Evolutionary conservation across 1,284 basidiomycete genomes (phyloP), one percentile per base, ranked within the genome.

Genomic region (Puccinia sorghi): DNA sequence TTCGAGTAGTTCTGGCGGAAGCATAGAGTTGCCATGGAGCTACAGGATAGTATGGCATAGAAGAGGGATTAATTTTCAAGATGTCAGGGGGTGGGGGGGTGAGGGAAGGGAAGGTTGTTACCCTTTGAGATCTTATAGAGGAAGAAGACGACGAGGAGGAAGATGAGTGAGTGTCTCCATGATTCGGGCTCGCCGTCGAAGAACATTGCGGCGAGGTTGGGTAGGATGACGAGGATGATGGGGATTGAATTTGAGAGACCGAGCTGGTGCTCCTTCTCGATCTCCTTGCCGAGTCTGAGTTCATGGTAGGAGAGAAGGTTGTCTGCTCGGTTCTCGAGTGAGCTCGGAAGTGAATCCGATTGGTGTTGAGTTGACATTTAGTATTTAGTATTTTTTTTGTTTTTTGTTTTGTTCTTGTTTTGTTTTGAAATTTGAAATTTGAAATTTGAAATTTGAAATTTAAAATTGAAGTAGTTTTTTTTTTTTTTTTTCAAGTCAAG

Each of bases 11-110:
- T 25, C 59, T 59, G 12, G 72, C 41, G 25, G 72, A 74, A 48
- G 56, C 59, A n/a, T 74, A 74, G 2, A 74, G 15, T 39, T 61
- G 59, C 72, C 72, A 74, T 8, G 72, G 72, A 50, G 63, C 72
- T 74, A 46, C 13, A 27, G 1, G 63, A 46, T 17, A 12, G 48
- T 27, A 9, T n/a, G n/a, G n/a, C n/a, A n/a, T n/a, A n/a, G n/a
- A n/a, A n/a, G n/a, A n/a, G n/a, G n/a, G n/a, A n/a, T n/a, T n/a
- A n/a, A n/a, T n/a, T n/a, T n/a, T n/a, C n/a, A n/a, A n/a, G n/a
- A n/a, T n/a, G n/a, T n/a, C n/a, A n/a, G n/a, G n/a, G n/a, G n/a
- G n/a, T n/a, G n/a, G n/a, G n/a, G n/a, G n/a, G n/a, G n/a, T n/a
- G n/a, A n/a, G n/a, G n/a, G n/a, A n/a, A n/a, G n/a, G n/a, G n/a